Conservation (phyloP, 73 alveolate genomes). For the Paramecium primaurelia region DNA sequence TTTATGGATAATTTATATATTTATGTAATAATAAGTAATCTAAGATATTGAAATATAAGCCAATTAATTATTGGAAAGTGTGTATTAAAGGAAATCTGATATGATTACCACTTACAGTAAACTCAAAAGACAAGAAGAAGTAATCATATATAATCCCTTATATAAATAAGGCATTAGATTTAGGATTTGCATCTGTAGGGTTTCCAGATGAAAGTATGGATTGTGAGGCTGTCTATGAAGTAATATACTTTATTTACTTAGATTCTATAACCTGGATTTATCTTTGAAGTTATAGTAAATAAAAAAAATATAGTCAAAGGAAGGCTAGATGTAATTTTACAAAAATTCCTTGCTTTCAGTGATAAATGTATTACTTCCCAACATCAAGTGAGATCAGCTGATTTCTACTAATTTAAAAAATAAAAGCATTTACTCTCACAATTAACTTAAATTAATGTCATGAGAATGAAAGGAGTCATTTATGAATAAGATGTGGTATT, state of each 20-base stretch:
- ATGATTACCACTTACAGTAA: not conserved
- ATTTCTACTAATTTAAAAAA: not conserved
- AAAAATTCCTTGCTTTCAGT: constrained; percentile 11
- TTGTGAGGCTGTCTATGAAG: not conserved
- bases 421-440: not conserved
- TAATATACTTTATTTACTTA: not conserved
- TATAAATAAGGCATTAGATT: constrained; percentile 10
- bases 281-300: constrained; percentile 23
- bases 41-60: constrained; percentile 26
- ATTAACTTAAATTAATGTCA: not conserved
- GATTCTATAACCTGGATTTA: constrained; percentile 32
- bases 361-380: not conserved
- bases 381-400: not conserved
- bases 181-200: constrained; percentile 48
- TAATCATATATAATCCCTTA: constrained; percentile 16
- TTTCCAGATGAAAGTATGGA: constrained; percentile 44
- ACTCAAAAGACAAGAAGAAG: not conserved
- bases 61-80: not conserved
- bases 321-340: not conserved
- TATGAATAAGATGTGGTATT: constrained; percentile 39
- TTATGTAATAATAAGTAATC: constrained; percentile 8
- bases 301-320: not conserved
- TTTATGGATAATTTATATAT: constrained; percentile 10
- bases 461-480: constrained; percentile 21
- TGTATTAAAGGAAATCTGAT: not conserved